These are phyloP conservation scores for Holtermanniella nyarrowii DNA, from an alignment of 768 basidiomycete species.

Conservation along the genomic window DNA sequence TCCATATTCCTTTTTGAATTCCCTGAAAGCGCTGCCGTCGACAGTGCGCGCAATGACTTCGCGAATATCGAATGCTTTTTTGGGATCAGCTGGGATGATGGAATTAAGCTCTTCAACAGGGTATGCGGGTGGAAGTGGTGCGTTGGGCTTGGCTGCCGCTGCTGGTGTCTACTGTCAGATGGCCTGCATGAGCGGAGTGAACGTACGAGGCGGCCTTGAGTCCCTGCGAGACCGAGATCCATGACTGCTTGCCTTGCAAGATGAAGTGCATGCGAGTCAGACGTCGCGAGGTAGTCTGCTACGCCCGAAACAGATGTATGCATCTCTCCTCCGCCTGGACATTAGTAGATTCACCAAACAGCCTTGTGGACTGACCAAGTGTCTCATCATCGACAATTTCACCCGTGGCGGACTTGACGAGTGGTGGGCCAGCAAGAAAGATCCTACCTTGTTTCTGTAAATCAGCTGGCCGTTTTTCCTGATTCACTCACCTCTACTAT, in stretches of 20 bases:
- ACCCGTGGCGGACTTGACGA: conserved; percentile 89
- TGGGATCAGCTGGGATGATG: conserved; percentile 79
- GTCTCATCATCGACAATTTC: conserved; percentile 88
- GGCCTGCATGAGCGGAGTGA: neutral
- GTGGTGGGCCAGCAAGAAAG: conserved; percentile 86
- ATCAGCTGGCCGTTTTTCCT: no score
- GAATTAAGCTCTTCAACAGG: conserved; percentile 73
- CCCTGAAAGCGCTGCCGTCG: conserved; percentile 81
- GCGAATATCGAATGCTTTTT: conserved; percentile 84
- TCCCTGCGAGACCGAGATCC: conserved; percentile 18
- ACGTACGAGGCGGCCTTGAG: neutral
- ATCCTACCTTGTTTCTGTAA: conserved; percentile 85
- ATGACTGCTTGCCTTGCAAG: conserved; percentile 30
- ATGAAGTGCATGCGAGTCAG: conserved; percentile 24
- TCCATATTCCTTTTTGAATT: conserved; percentile 95
- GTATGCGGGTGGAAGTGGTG: conserved; percentile 53
- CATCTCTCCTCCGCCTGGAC: conserved; percentile 33
- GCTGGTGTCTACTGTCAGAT: neutral
- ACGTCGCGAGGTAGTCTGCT: conserved; percentile 28
- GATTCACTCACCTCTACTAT: conserved; percentile 24
- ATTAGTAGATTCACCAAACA: neutral
- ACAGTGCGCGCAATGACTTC: conserved; percentile 86
- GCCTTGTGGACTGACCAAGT: conserved; percentile 51
- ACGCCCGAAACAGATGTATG: conserved; percentile 34
- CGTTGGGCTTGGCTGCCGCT: neutral